Evolutionary conservation across 2,329 filamentous ascomycete species (phyloP).

Genomic region (Cladosporium sp.): DNA sequence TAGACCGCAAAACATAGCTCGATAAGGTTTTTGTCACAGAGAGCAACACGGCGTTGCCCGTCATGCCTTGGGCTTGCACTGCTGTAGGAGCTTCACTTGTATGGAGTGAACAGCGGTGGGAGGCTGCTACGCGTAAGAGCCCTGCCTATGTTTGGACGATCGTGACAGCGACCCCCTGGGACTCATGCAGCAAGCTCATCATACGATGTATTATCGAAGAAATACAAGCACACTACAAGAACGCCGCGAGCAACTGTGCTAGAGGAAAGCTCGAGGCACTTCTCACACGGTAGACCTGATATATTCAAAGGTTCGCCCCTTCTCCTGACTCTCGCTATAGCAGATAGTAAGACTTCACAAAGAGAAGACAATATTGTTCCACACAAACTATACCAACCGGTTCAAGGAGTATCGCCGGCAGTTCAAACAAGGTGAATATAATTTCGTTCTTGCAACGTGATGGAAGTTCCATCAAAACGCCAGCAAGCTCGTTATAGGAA

Average conservation of each 20-base stretch:
- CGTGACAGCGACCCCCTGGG: too few relatives aligned
- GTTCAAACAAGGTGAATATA: constrained; percentile 16
- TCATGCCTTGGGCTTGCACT: background rate
- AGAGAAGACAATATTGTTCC: constrained; percentile 2
- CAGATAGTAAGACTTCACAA: background rate
- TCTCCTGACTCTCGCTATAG: background rate
- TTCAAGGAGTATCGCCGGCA: constrained; percentile 16
- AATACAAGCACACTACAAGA: background rate
- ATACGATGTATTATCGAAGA: background rate
- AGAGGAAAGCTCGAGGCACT: background rate
- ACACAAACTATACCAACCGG: constrained; percentile 15
- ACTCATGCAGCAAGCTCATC: background rate
- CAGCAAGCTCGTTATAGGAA: constrained; percentile 19
- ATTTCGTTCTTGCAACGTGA: constrained; percentile 17
- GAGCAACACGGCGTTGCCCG: too few relatives aligned
- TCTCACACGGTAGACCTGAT: background rate
- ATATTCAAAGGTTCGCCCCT: background rate
- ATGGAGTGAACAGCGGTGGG: background rate
- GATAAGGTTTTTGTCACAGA: background rate
- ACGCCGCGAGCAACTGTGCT: background rate
- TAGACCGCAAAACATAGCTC: background rate
- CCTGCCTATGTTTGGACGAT: background rate
- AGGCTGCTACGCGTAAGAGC: background rate
- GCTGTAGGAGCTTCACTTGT: background rate
- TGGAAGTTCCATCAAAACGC: constrained; percentile 17